These are phyloP conservation scores for Prosopis cineraria DNA, from an alignment of 306 rosid species.

Conservation along the genomic window DNA sequence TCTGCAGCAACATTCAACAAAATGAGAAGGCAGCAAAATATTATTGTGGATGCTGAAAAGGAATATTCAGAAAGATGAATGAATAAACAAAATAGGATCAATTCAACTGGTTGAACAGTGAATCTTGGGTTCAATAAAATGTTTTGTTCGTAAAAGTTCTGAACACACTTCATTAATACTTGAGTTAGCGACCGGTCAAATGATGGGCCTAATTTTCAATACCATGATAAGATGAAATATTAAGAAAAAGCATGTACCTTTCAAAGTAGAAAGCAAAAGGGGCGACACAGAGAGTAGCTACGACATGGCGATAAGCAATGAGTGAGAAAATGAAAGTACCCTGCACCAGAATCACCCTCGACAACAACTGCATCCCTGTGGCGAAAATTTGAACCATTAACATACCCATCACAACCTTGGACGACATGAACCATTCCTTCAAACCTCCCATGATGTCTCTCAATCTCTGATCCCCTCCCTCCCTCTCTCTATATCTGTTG, in stretches of 20 bases:
- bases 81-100: too few species aligned
- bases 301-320: constrained; percentile 57
- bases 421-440: constrained; percentile 41
- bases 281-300: constrained; percentile 67
- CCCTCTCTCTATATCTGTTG: not conserved
- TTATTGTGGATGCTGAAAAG: too few species aligned
- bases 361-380: constrained; percentile 58
- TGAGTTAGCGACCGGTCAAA: too few species aligned
- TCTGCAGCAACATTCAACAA: constrained; percentile 59
- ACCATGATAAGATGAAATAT: too few species aligned
- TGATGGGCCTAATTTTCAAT: too few species aligned
- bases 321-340: constrained; percentile 70
- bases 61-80: not conserved
- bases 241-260: constrained; percentile 45
- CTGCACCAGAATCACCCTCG: constrained; percentile 44
- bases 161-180: too few species aligned
- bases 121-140: too few species aligned
- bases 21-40: not conserved
- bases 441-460: not conserved
- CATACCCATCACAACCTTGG: constrained; percentile 49
- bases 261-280: constrained; percentile 70
- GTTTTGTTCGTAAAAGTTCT: too few species aligned
- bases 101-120: too few species aligned
- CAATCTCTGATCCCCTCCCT: not conserved
- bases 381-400: constrained; percentile 53